Evolutionary conservation across 768 basidiomycete species (phyloP).

Genomic region (Bullera alba): DNA sequence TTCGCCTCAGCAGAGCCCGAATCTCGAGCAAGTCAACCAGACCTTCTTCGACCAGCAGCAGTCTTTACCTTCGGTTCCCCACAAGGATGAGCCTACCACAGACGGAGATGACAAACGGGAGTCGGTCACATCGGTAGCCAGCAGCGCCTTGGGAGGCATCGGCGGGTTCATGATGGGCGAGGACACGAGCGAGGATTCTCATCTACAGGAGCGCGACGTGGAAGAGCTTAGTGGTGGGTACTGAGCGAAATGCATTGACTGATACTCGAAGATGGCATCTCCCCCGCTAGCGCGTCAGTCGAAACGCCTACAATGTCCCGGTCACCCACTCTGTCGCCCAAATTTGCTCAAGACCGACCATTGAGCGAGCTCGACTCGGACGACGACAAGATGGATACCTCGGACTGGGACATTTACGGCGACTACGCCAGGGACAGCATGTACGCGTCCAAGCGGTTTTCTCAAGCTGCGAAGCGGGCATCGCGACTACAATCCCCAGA

Average conservation of each 20-base stretch:
- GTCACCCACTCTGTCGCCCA: constrained; percentile 4
- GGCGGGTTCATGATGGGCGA: constrained; percentile 41
- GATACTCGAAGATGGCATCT: constrained; percentile 4
- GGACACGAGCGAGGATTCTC: constrained; percentile 3
- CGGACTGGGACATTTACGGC: constrained; percentile 42
- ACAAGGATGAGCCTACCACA: background rate
- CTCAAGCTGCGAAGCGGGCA: constrained; percentile 6
- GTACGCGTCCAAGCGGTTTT: constrained; percentile 19
- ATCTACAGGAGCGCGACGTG: constrained; percentile 1
- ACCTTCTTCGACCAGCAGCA: constrained; percentile 9
- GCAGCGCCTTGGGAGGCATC: constrained; percentile 34
- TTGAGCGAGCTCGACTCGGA: background rate
- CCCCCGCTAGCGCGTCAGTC: constrained; percentile 10
- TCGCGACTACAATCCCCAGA: background rate
- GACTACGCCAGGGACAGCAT: constrained; percentile 38
- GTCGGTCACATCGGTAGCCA: constrained; percentile 19
- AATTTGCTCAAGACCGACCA: background rate
- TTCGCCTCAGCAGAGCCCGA: constrained; percentile 23
- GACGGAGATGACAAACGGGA: constrained; percentile 7
- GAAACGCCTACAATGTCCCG: constrained; percentile 8
- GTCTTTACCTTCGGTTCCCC: background rate
- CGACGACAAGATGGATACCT: constrained; percentile 7
- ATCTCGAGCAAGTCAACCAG: constrained; percentile 4
- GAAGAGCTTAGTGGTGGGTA: constrained; percentile 16
- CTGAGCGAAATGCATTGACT: background rate